Evolutionary conservation across 768 basidiomycete species (phyloP).

Genomic region (Suillus variegatus): DNA sequence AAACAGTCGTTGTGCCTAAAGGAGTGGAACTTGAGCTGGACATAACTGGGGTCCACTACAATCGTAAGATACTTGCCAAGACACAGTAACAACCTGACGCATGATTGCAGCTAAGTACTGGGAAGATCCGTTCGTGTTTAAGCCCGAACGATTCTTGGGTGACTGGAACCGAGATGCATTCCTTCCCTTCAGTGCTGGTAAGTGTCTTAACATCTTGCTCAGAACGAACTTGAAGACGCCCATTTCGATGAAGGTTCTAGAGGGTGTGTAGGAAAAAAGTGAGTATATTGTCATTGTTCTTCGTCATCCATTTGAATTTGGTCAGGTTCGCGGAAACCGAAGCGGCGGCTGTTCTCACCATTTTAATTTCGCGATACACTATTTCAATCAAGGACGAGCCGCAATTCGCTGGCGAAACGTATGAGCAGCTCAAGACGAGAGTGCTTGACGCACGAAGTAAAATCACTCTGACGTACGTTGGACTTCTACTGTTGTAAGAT

Average conservation of each 20-base stretch:
- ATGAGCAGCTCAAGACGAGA: constrained; percentile 45
- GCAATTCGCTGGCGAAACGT: constrained; percentile 46
- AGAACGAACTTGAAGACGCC: not conserved
- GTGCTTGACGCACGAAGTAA: constrained; percentile 38
- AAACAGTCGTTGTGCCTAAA: constrained; percentile 42
- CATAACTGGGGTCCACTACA: constrained; percentile 48
- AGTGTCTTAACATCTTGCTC: constrained; percentile 3
- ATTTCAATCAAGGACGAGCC: constrained; percentile 53
- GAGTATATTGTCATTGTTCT: constrained; percentile 3
- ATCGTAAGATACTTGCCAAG: constrained; percentile 38
- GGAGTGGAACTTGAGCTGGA: constrained; percentile 40
- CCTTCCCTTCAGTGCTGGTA: constrained; percentile 50
- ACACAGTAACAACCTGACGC: not conserved
- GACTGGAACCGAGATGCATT: constrained; percentile 59
- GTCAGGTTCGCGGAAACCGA: constrained; percentile 54
- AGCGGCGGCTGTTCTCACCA: constrained; percentile 50
- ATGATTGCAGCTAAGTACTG: constrained; percentile 35
- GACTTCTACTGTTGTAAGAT: not conserved
- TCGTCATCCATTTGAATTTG: not conserved
- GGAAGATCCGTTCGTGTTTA: constrained; percentile 38
- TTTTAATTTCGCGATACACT: constrained; percentile 47
- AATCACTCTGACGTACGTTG: constrained; percentile 48
- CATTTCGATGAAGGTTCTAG: constrained; percentile 34
- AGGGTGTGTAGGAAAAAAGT: constrained; percentile 48
- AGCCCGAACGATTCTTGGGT: constrained; percentile 48